These are phyloP conservation scores for Leishmania amazonensis DNA, from an alignment of 208 protist species.

Conservation along the genomic window DNA sequence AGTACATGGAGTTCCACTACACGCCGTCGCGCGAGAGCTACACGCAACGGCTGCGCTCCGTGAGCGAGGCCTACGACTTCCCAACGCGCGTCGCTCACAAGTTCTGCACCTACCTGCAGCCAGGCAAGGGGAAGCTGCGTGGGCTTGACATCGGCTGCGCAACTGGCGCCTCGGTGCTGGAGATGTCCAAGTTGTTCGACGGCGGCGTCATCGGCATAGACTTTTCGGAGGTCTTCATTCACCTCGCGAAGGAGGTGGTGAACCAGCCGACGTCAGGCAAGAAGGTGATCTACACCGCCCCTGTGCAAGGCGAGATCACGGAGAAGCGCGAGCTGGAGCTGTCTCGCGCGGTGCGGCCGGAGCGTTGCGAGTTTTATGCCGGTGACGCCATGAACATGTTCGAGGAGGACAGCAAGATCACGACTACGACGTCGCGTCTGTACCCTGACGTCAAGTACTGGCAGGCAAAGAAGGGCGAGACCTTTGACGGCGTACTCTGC, in stretches of 20 bases:
- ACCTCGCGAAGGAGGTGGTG: slow-evolving; percentile 57
- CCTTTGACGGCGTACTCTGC: slow-evolving; percentile 79
- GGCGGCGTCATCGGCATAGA: slow-evolving; percentile 76
- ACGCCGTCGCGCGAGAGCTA: slow-evolving; percentile 57
- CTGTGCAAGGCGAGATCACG: slow-evolving; percentile 65
- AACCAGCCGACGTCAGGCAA: slow-evolving; percentile 11
- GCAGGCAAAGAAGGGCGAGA: slow-evolving; percentile 50
- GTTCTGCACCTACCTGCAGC: slow-evolving; percentile 43
- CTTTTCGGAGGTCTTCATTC: slow-evolving; percentile 74
- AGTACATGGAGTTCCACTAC: slow-evolving; percentile 91
- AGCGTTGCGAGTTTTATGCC: slow-evolving; percentile 57
- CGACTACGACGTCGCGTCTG: slow-evolving; percentile 23
- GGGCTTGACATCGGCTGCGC: slow-evolving; percentile 86
- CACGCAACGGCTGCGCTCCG: slow-evolving; percentile 34
- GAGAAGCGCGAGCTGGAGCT: slow-evolving; percentile 38
- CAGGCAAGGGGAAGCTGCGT: slow-evolving; percentile 28
- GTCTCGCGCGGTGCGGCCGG: slow-evolving; percentile 31
- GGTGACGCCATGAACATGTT: slow-evolving; percentile 74
- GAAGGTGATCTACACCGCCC: slow-evolving; percentile 51
- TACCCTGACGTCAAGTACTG: slow-evolving; percentile 55
- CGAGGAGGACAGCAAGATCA: slow-evolving; percentile 30
- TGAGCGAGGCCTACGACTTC: slow-evolving; percentile 76
- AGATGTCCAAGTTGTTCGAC: slow-evolving; percentile 84
- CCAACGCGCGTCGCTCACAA: slow-evolving; percentile 63
- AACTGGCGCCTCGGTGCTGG: slow-evolving; percentile 74